Evolutionary conservation across 345 rosid species (phyloP), one percentile per base, ranked within the genome.

Genomic region (Lepidium didymum): DNA sequence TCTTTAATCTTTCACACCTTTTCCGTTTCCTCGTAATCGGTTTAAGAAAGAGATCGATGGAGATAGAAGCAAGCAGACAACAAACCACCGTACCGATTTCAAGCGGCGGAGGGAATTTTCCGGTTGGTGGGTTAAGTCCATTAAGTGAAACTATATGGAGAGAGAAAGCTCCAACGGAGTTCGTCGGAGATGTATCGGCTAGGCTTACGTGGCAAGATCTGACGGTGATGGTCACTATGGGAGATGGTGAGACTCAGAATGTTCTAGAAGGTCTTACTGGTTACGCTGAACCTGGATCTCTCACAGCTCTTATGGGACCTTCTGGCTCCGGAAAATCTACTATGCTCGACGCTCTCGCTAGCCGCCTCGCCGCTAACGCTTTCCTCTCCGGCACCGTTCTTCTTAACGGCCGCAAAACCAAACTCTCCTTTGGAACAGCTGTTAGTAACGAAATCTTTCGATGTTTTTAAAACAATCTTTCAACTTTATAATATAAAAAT

Each of bases 321-420:
- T 92, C 98, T 16, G 96, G 98, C 5, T 92, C 98, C 0, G 98
- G 98, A 8, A 92, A 92, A 68, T 92, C 98, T 8, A 92, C 96
- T 34, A 83, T 92, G 40, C 98, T 92, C 10, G 98, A 92, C 27
- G 97, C 98, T 35, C 85, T 92, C 8, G 70, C 97, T 8, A 78
- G 96, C 72, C 88, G 98, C 65, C 84, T 92, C n/a, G 97, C 97
- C 18, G 78, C 98, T 9, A 92, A 92, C 64, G 87, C 96, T 67
- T 92, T 88, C 52, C 93, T 86, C 47, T 86, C 98, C 2, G 98
- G 98, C 12, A 67, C 90, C 67, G 81, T 90, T 77, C 84, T 85
- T 41, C 97, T 92, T 51, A 92, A 92, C 62, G 98, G 98, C 46
- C 91, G 77, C 23, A 92, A 85, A 79, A 83, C 98, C 74, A 92